Conservation (phyloP, 495 filamentous ascomycete genomes). For the Penicillium fimorum region DNA sequence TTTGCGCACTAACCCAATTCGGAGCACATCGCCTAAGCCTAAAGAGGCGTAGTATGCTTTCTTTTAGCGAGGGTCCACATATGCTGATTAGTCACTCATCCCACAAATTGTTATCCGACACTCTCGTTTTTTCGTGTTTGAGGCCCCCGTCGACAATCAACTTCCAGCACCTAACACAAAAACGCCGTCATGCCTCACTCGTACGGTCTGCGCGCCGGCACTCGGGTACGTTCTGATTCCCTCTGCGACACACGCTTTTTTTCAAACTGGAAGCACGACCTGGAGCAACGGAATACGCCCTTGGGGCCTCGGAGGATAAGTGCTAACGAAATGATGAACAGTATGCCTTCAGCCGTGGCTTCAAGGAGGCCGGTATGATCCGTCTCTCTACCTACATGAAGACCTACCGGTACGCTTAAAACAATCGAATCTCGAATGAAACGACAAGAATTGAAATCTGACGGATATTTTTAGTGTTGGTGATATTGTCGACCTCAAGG, state of each 20-base stretch:
- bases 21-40: not conserved
- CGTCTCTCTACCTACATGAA: constrained; percentile 85
- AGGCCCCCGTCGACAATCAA: constrained; percentile 43
- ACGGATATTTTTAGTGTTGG: constrained; percentile 66
- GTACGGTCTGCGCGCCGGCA: constrained; percentile 90
- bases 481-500: constrained; percentile 95
- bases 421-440: constrained; percentile 16
- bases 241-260: constrained; percentile 8
- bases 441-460: constrained; percentile 29
- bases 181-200: constrained; percentile 88
- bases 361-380: constrained; percentile 93
- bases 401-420: constrained; percentile 71
- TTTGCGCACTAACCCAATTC: not conserved
- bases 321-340: constrained; percentile 39
- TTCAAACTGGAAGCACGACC: not conserved
- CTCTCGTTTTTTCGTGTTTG: constrained; percentile 14
- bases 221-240: constrained; percentile 60
- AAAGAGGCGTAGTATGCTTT: not conserved
- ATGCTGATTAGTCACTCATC: not conserved
- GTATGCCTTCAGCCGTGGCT: constrained; percentile 91
- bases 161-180: constrained; percentile 46
- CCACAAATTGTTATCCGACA: constrained; percentile 11
- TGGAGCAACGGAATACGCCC: constrained; percentile 10
- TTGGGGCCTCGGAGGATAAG: constrained; percentile 13
- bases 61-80: not conserved